Evolutionary conservation across 768 basidiomycete genomes (phyloP).

Genomic region (Hygrophorus pudorinus): DNA sequence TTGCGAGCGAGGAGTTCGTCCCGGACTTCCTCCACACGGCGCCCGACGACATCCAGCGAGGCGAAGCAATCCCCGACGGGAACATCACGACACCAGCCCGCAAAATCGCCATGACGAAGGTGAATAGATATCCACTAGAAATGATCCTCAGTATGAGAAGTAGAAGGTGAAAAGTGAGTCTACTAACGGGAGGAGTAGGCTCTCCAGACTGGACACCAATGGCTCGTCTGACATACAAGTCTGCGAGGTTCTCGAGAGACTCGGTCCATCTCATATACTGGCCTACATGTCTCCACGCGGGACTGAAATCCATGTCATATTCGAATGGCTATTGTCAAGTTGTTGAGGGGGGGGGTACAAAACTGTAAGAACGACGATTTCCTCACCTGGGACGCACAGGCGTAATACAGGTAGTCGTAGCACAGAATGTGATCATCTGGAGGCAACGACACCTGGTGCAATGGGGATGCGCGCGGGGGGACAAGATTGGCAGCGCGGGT

Average conservation of each 20-base stretch:
- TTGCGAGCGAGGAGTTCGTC: constrained; percentile 34
- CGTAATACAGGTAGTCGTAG: constrained; percentile 44
- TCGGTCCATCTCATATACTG: constrained; percentile 41
- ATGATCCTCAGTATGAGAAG: neutral
- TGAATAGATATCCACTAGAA: constrained; percentile 48
- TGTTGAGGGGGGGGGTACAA: constrained; percentile 5
- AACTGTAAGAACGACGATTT: constrained; percentile 1
- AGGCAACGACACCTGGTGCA: constrained; percentile 31
- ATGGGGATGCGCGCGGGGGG: constrained; percentile 30
- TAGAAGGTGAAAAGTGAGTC: neutral
- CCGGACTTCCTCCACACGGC: constrained; percentile 46
- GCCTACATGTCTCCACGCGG: constrained; percentile 49
- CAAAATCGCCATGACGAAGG: constrained; percentile 47
- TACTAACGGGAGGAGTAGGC: constrained; percentile 38
- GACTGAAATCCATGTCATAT: constrained; percentile 46
- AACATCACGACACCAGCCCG: constrained; percentile 31
- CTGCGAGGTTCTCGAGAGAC: constrained; percentile 29
- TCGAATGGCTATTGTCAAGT: constrained; percentile 33
- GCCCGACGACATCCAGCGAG: constrained; percentile 41
- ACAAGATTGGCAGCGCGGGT: constrained; percentile 26
- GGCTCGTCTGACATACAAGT: constrained; percentile 35
- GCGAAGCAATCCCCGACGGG: constrained; percentile 40
- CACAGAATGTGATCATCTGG: constrained; percentile 43
- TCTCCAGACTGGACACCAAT: constrained; percentile 25
- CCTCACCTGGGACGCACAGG: constrained; percentile 33